Percentiles rank a stretch among this genome's conserved stretches.
Evolutionary conservation across 805 yeast species (phyloP).

Genomic region (Candida qinlingensis): DNA sequence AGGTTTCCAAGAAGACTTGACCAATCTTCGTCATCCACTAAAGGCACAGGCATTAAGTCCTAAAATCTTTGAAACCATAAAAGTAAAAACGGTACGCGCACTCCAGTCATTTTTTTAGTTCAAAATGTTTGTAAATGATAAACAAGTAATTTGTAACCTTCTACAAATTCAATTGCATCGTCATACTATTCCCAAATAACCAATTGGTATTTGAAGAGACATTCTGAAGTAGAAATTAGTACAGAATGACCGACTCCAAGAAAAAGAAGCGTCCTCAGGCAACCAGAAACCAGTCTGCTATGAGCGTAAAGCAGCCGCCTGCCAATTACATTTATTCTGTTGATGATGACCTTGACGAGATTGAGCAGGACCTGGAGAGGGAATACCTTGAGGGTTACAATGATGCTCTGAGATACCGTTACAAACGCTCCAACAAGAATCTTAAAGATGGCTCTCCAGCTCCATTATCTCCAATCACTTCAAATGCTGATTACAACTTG

Average conservation of each 20-base stretch:
- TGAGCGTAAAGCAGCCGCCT: neutral
- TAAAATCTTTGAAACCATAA: too few species aligned
- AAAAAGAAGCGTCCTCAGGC: constrained; percentile 22
- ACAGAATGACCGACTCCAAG: neutral
- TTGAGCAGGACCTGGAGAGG: constrained; percentile 51
- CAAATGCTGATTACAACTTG: neutral
- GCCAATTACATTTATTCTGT: constrained; percentile 55
- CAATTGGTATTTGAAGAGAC: neutral
- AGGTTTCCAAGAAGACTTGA: too few species aligned
- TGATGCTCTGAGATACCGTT: constrained; percentile 57
- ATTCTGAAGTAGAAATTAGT: neutral
- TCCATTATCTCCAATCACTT: constrained; percentile 1
- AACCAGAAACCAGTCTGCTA: constrained; percentile 18
- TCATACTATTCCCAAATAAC: neutral
- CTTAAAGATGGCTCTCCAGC: constrained; percentile 7
- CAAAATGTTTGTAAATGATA: too few species aligned
- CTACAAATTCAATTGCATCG: too few species aligned
- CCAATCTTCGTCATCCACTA: too few species aligned
- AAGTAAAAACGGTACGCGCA: too few species aligned
- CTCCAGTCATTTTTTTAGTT: too few species aligned
- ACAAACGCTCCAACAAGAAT: constrained; percentile 28
- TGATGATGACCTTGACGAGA: constrained; percentile 76
- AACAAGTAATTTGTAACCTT: too few species aligned
- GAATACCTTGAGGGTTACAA: constrained; percentile 68
- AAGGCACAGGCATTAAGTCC: too few species aligned